Conservation (phyloP, 371 early-diverging fungal genomes). For the Apophysomyces variabilis region DNA sequence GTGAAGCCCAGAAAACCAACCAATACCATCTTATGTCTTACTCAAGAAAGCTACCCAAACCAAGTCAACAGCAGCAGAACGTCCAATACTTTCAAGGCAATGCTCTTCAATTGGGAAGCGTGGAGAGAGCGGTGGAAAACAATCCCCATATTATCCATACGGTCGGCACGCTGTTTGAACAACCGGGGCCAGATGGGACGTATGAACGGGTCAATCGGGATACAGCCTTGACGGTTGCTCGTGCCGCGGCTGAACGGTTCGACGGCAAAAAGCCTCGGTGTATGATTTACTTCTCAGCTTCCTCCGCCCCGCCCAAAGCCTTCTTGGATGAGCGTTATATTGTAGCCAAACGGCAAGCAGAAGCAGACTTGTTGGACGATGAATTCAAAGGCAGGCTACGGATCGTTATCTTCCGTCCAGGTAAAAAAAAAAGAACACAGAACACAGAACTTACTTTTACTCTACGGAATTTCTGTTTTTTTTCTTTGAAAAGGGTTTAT, state of each 20-base stretch:
- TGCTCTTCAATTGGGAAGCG: slow-evolving; percentile 21
- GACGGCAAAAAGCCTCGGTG: slow-evolving; percentile 21
- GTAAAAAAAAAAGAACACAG: background rate
- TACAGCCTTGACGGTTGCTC: slow-evolving; percentile 28
- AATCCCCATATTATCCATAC: slow-evolving; percentile 33
- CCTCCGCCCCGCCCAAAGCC: slow-evolving; percentile 27
- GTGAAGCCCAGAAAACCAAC: slow-evolving; percentile 15
- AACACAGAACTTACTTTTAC: no score
- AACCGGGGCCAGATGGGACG: slow-evolving; percentile 25
- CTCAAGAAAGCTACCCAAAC: slow-evolving; percentile 14
- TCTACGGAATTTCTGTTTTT: background rate
- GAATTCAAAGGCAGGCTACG: slow-evolving; percentile 25
- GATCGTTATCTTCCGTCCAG: slow-evolving; percentile 34
- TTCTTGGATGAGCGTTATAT: slow-evolving; percentile 29
- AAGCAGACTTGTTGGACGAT: slow-evolving; percentile 22
- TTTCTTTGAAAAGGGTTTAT: slow-evolving; percentile 24
- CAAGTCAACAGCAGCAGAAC: background rate
- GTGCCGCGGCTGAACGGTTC: slow-evolving; percentile 23
- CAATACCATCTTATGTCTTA: slow-evolving; percentile 23
- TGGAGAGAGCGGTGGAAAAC: slow-evolving; percentile 12
- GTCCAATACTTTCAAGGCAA: slow-evolving; percentile 28
- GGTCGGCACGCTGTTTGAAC: slow-evolving; percentile 30
- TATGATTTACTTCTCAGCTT: slow-evolving; percentile 34
- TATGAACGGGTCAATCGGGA: slow-evolving; percentile 35
- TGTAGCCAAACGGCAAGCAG: slow-evolving; percentile 33